phyloP scores from a whole-genome alignment of 306 rosid species.

The Pterocarpus macrocarpus region DNA sequence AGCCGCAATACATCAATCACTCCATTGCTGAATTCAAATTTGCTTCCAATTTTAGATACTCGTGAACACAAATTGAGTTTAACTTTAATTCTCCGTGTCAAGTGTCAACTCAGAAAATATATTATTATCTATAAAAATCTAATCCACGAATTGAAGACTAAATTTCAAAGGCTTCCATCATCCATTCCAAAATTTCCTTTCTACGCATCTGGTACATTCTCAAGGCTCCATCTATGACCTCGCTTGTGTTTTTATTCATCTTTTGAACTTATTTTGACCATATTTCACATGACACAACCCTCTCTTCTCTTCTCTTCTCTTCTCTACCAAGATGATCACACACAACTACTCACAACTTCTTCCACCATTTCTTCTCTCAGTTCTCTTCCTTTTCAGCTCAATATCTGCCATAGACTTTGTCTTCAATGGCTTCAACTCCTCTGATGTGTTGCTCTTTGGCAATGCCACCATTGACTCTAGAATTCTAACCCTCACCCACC shows the following conservation, averaged over 20 bases:
- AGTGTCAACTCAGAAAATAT: not conserved
- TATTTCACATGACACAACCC: not conserved
- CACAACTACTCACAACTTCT: slow-evolving; percentile 35
- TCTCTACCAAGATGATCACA: slow-evolving; percentile 46
- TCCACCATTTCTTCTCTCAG: slow-evolving; percentile 32
- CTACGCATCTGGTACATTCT: not conserved
- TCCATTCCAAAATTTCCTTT: not conserved
- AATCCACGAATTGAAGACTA: not conserved
- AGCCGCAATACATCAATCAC: too few relatives aligned
- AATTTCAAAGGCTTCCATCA: not conserved
- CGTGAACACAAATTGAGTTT: not conserved
- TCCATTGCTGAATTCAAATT: not conserved
- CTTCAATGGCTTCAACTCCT: slow-evolving; percentile 80
- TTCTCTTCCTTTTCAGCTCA: slow-evolving; percentile 39
- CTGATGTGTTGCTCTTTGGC: slow-evolving; percentile 66
- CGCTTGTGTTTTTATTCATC: slow-evolving; percentile 11
- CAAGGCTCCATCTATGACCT: not conserved
- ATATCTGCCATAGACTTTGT: slow-evolving; percentile 61
- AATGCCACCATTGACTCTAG: slow-evolving; percentile 68
- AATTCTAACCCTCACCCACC: slow-evolving; percentile 71
- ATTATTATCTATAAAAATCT: not conserved
- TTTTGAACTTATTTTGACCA: not conserved
- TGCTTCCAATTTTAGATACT: not conserved
- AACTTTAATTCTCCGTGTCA: not conserved
- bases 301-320: not conserved